A percentile compares a stretch with the other conserved stretches of the same genome.
Conservation (phyloP, 2,329 filamentous ascomycete species). For the Fusarium verticillioides region DNA sequence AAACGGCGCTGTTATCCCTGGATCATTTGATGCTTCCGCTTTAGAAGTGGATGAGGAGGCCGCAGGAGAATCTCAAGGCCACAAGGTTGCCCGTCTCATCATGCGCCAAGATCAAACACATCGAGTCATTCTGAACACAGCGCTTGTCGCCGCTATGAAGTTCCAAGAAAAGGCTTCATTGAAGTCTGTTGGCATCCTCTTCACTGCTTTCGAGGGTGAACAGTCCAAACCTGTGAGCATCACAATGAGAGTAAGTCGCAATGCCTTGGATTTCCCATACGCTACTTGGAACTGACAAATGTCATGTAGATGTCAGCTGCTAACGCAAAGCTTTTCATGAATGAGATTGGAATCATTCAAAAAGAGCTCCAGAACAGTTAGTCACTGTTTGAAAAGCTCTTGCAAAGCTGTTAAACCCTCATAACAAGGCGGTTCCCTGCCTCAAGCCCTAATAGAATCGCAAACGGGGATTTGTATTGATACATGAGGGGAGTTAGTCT, state of each 20-base stretch:
- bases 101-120: constrained; percentile 93
- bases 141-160: constrained; percentile 80
- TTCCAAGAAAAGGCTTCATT: constrained; percentile 81
- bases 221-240: constrained; percentile 67
- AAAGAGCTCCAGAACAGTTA: constrained; percentile 59
- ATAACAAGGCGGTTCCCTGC: constrained; percentile 22
- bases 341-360: constrained; percentile 62
- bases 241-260: constrained; percentile 66
- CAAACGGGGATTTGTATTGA: constrained; percentile 21
- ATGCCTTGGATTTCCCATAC: no score
- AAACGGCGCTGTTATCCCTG: constrained; percentile 59
- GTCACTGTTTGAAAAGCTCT: constrained; percentile 13
- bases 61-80: constrained; percentile 42
- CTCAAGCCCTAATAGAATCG: constrained; percentile 10
- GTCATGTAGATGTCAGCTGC: constrained; percentile 61
- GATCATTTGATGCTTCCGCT: constrained; percentile 66
- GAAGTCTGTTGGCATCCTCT: constrained; percentile 75
- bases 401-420: constrained; percentile 12
- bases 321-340: constrained; percentile 64
- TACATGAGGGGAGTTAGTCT: constrained; percentile 11
- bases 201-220: constrained; percentile 70
- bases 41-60: constrained; percentile 58
- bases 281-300: constrained; percentile 11
- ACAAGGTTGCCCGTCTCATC: constrained; percentile 76
- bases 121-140: constrained; percentile 86